These are phyloP conservation scores for Diaporthe nobilis DNA, from an alignment of 2,329 filamentous ascomycete species.

Conservation along the genomic window DNA sequence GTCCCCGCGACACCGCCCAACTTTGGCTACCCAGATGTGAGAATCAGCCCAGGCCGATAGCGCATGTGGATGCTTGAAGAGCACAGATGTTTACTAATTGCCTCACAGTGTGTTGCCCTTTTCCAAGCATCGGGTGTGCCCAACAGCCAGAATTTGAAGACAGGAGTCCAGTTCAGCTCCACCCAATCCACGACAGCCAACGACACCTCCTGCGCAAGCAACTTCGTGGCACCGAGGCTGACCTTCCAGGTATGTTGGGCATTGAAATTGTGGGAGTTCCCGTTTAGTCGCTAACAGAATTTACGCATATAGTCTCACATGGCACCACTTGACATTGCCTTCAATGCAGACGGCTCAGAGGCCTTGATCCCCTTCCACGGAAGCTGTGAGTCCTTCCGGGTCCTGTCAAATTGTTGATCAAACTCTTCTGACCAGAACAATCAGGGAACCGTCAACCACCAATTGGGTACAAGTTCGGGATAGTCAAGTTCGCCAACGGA, in stretches of 20 bases:
- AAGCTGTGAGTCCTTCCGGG: constrained; percentile 65
- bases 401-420: too few species aligned
- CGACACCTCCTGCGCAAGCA: constrained; percentile 59
- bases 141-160: constrained; percentile 61
- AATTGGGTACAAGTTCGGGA: constrained; percentile 5
- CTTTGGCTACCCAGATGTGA: constrained; percentile 51
- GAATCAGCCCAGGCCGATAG: not conserved
- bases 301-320: constrained; percentile 63
- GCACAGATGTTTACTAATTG: not conserved
- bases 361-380: constrained; percentile 80
- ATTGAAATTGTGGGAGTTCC: fast-evolving
- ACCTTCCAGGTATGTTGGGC: constrained; percentile 53
- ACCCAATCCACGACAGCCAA: constrained; percentile 52
- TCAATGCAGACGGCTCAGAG: constrained; percentile 68
- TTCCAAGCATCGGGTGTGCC: not conserved
- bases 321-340: constrained; percentile 79
- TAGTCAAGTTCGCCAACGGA: constrained; percentile 48
- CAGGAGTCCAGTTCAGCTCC: constrained; percentile 65
- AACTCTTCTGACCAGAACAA: not conserved
- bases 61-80: not conserved
- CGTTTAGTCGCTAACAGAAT: not conserved
- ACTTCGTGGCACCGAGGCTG: constrained; percentile 66
- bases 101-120: not conserved
- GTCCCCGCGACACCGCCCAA: constrained; percentile 52
- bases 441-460: constrained; percentile 6